phyloP scores from a whole-genome alignment of 179 eudicot species.

The Beta macrorhiza region DNA sequence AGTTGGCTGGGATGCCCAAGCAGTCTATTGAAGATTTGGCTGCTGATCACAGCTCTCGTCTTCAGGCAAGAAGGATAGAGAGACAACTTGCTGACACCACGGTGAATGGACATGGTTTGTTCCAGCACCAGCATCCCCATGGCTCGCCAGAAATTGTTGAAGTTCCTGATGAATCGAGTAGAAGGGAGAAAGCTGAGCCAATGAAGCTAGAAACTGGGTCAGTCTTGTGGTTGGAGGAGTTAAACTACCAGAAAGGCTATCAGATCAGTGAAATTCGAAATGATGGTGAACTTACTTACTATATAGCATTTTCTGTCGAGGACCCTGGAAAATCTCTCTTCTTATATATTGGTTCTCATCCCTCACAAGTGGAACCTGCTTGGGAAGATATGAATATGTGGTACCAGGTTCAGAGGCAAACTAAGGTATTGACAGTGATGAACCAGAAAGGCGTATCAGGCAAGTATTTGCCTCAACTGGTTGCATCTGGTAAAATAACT shows the following conservation, averaged over 20 bases:
- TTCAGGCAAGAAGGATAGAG: conserved; percentile 70
- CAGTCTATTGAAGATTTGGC: conserved; percentile 81
- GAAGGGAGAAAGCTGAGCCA: conserved; percentile 43
- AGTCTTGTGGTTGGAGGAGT: conserved; percentile 63
- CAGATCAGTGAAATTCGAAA: conserved; percentile 52
- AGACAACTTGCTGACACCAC: conserved; percentile 57
- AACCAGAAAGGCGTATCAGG: conserved; percentile 68
- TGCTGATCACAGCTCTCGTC: conserved; percentile 84
- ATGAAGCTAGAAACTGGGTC: conserved; percentile 60
- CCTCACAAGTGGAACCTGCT: conserved; percentile 77
- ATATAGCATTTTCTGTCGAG: conserved; percentile 57
- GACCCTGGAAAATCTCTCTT: conserved; percentile 56
- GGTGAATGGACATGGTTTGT: conserved; percentile 55
- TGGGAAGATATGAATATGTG: conserved; percentile 86
- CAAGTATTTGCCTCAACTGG: conserved; percentile 66
- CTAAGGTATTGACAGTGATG: conserved; percentile 72
- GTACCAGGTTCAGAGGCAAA: conserved; percentile 94
- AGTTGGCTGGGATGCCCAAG: conserved; percentile 68
- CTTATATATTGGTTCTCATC: conserved; percentile 71
- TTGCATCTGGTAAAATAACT: conserved; percentile 59
- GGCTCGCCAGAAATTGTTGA: conserved; percentile 81
- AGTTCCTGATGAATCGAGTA: conserved; percentile 55
- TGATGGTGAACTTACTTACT: conserved; percentile 63
- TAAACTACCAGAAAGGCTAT: conserved; percentile 56
- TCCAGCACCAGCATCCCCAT: conserved; percentile 51